These are phyloP conservation scores for Arabidopsis hybrid DNA, from an alignment of 441 rosid genomes.

Conservation along the genomic window DNA sequence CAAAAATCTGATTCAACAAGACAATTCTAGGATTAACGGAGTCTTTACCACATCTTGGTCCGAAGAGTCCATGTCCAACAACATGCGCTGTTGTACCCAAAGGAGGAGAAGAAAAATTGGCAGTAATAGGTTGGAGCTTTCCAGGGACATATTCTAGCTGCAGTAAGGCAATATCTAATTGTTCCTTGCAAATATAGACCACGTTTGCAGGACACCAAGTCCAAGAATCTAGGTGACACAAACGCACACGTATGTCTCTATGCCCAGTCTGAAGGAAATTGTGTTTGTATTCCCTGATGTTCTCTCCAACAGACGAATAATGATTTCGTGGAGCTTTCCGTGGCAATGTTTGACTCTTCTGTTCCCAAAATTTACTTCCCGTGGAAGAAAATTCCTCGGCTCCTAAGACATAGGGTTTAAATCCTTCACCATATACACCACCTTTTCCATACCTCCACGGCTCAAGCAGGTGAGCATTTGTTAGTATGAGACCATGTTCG, in stretches of 20 bases:
- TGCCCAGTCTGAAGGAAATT: constrained; percentile 50
- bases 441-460: constrained; percentile 97
- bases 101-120: constrained; percentile 60
- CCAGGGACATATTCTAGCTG: constrained; percentile 74
- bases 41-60: constrained; percentile 85
- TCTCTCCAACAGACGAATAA: constrained; percentile 44
- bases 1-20: constrained; percentile 15
- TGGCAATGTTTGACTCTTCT: constrained; percentile 37
- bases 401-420: constrained; percentile 32
- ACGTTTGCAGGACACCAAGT: constrained; percentile 83
- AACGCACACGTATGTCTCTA: constrained; percentile 67
- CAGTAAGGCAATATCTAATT: constrained; percentile 86
- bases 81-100: constrained; percentile 79
- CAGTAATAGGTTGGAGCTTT: constrained; percentile 62
- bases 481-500: constrained; percentile 79
- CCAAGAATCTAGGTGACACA: constrained; percentile 77
- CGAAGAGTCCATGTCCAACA: constrained; percentile 92
- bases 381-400: constrained; percentile 50
- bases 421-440: constrained; percentile 51
- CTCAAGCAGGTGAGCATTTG: constrained; percentile 95
- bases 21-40: neutral
- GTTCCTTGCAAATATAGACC: constrained; percentile 75
- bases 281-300: constrained; percentile 46
- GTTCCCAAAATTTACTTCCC: constrained; percentile 41
- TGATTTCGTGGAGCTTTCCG: constrained; percentile 29